Evolutionary conservation across 2,329 filamentous ascomycete genomes (phyloP).

Genomic region (Exophiala mesophila): DNA sequence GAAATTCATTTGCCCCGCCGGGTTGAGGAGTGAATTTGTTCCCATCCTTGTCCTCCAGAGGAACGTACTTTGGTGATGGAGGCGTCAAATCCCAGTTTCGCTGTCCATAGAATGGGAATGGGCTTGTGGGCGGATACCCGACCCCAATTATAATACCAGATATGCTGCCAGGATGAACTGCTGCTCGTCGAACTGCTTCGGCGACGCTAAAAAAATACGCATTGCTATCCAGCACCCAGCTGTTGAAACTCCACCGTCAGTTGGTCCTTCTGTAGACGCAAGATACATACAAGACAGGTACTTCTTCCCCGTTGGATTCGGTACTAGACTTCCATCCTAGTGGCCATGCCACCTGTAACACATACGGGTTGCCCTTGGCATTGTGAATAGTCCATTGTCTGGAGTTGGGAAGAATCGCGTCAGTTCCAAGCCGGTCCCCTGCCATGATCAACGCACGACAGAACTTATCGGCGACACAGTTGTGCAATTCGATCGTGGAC

Average conservation of each 20-base stretch:
- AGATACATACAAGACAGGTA: slow-evolving; percentile 1
- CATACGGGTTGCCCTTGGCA: neutral
- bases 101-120: slow-evolving; percentile 24
- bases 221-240: slow-evolving; percentile 31
- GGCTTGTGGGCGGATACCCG: slow-evolving; percentile 24
- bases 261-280: neutral
- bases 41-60: slow-evolving; percentile 28
- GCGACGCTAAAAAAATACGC: slow-evolving; percentile 29
- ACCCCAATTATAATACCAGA: slow-evolving; percentile 28
- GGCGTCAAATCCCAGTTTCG: slow-evolving; percentile 26
- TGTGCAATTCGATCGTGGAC: too few species aligned
- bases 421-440: neutral
- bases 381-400: slow-evolving; percentile 1
- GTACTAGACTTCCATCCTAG: neutral
- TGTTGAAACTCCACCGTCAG: slow-evolving; percentile 4
- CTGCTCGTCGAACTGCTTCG: slow-evolving; percentile 25
- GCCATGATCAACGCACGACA: too few species aligned
- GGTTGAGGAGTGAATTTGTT: slow-evolving; percentile 21
- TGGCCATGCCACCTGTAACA: slow-evolving; percentile 1
- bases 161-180: slow-evolving; percentile 16
- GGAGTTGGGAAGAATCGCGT: neutral
- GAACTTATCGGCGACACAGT: too few species aligned
- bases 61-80: slow-evolving; percentile 21
- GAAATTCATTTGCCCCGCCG: slow-evolving; percentile 44
- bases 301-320: neutral